A percentile compares a stretch with the other conserved stretches of the same genome.
Conservation (phyloP, 1,284 basidiomycete genomes). For the Wolfiporia cocos region DNA sequence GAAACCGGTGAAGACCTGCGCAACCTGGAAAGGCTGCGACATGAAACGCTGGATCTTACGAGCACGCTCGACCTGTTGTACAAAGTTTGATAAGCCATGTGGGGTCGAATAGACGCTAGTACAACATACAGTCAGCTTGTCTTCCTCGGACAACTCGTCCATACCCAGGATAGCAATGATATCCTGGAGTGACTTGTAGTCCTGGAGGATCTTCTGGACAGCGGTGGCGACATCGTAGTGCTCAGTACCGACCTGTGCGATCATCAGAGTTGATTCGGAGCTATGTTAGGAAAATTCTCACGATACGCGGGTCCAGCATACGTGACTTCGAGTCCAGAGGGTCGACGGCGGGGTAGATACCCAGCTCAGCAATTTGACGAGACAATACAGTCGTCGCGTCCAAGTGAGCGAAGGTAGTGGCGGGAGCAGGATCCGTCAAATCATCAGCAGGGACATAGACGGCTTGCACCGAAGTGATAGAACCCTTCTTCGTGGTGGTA, state of each 20-base stretch:
- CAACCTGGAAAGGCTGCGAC: conserved; percentile 99
- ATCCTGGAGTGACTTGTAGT: conserved; percentile 99
- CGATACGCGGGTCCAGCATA: conserved; percentile 99
- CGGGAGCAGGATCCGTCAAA: conserved; percentile 99
- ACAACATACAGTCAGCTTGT: conserved; percentile 87
- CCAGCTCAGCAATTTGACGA: conserved; percentile 98
- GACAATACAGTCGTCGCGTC: conserved; percentile 99
- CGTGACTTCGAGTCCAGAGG: conserved; percentile 99
- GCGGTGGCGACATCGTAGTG: conserved; percentile 96
- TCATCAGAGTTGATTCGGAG: conserved; percentile 2
- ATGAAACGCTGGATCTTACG: conserved; percentile 96
- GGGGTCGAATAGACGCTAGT: background rate
- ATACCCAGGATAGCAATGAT: conserved; percentile 97
- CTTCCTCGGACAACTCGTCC: conserved; percentile 99
- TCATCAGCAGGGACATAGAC: conserved; percentile 99
- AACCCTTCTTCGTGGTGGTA: conserved; percentile 99
- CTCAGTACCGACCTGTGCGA: conserved; percentile 63
- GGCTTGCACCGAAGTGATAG: conserved; percentile 98
- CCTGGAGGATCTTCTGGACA: conserved; percentile 98
- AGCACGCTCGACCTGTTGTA: conserved; percentile 83
- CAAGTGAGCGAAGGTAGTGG: conserved; percentile 99
- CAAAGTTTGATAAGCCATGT: conserved; percentile 2
- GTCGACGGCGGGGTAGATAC: conserved; percentile 99
- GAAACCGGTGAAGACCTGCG: conserved; percentile 99
- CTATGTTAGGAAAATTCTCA: conserved; percentile 36